Percentiles rank a stretch among this genome's conserved stretches.
These are phyloP conservation scores for Penicillium nordicum DNA, from an alignment of 2,329 filamentous ascomycete species.

Conservation along the genomic window DNA sequence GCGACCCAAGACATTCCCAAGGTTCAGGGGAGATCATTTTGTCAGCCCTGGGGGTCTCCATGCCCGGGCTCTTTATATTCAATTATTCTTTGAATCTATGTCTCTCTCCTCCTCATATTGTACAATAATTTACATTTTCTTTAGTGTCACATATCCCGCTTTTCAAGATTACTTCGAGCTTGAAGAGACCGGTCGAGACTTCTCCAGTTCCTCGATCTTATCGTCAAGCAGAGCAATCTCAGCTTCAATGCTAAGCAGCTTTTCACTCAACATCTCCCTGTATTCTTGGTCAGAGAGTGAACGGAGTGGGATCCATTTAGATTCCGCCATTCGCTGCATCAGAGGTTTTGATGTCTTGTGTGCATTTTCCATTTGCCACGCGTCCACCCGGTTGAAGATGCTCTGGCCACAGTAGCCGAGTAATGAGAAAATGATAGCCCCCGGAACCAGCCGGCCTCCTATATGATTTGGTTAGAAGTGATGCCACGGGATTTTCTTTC, in stretches of 20 bases:
- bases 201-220: slow-evolving; percentile 58
- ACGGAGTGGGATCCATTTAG: slow-evolving; percentile 69
- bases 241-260: slow-evolving; percentile 66
- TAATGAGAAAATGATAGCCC: slow-evolving; percentile 57
- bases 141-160: neutral
- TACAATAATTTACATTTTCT: slow-evolving; percentile 7
- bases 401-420: slow-evolving; percentile 58
- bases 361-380: slow-evolving; percentile 41
- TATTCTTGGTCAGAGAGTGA: slow-evolving; percentile 72
- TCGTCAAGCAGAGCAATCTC: slow-evolving; percentile 78
- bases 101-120: neutral
- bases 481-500: neutral
- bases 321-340: slow-evolving; percentile 53
- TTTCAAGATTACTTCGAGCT: slow-evolving; percentile 3
- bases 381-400: slow-evolving; percentile 53
- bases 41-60: neutral
- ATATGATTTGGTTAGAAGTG: slow-evolving; percentile 20
- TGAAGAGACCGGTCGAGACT: slow-evolving; percentile 14
- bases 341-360: slow-evolving; percentile 40
- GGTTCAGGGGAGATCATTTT: slow-evolving; percentile 7
- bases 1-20: slow-evolving; percentile 6
- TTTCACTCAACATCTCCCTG: slow-evolving; percentile 65
- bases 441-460: slow-evolving; percentile 59
- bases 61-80: neutral
- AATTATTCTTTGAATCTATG: neutral